These are phyloP conservation scores for Cucurbita argyrosperma DNA, from an alignment of 306 rosid genomes.

Conservation along the genomic window DNA sequence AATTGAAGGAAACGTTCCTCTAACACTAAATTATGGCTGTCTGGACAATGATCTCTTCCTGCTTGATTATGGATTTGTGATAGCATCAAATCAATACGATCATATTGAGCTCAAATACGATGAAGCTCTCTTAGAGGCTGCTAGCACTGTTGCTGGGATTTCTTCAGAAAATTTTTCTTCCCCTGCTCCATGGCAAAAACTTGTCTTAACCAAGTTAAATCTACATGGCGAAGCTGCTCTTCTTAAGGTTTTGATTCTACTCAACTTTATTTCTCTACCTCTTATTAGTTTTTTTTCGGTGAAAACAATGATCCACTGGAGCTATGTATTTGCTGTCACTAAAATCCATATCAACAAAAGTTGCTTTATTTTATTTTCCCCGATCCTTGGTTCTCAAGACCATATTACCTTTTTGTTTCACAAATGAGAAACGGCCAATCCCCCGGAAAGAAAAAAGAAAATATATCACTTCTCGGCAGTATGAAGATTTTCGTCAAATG, in stretches of 20 bases:
- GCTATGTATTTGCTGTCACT: neutral
- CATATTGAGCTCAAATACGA: conserved; percentile 75
- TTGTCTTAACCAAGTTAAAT: conserved; percentile 47
- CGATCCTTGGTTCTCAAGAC: too few species aligned
- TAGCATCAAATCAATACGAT: conserved; percentile 69
- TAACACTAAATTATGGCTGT: conserved; percentile 63
- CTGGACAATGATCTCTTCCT: conserved; percentile 72
- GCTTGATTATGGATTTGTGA: conserved; percentile 83
- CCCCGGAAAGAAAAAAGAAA: neutral
- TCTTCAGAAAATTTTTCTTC: conserved; percentile 55
- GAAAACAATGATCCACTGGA: neutral
- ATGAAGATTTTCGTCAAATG: neutral
- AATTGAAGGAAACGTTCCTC: conserved; percentile 44
- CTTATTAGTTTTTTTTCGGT: neutral
- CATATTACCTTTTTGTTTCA: too few species aligned
- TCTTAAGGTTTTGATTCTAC: conserved; percentile 51
- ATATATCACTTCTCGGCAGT: neutral
- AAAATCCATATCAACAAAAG: neutral
- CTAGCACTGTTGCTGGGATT: conserved; percentile 80
- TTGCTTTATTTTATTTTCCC: neutral
- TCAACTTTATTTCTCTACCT: neutral
- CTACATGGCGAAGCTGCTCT: conserved; percentile 58
- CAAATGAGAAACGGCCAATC: too few species aligned
- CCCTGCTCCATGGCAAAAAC: conserved; percentile 70
- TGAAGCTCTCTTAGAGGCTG: conserved; percentile 80